Percentiles rank a stretch among this genome's conserved stretches.
phyloP scores from a whole-genome alignment of 148 eudicot species.

The Fallopia convolvulus region DNA sequence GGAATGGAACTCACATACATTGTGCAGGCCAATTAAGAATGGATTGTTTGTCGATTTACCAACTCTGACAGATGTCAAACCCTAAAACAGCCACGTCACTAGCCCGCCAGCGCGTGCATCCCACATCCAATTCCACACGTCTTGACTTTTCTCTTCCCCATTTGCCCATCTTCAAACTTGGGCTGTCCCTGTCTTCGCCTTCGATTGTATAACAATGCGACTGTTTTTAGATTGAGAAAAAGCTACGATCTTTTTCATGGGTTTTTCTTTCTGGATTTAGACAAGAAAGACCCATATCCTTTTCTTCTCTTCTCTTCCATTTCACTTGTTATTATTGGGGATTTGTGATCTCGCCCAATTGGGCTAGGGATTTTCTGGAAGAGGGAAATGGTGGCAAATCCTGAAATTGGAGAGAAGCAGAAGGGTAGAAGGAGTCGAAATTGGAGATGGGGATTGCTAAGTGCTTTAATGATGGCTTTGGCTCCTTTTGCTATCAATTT shows the following conservation, averaged over 20 bases:
- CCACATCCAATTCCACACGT: neutral
- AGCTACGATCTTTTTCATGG: neutral
- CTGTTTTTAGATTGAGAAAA: neutral
- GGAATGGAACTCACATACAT: neutral
- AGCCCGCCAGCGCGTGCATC: conserved; percentile 7
- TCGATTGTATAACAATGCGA: neutral
- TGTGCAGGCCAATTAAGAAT: neutral
- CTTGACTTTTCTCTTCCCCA: neutral
- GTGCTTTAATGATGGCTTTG: conserved; percentile 1
- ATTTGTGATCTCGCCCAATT: neutral
- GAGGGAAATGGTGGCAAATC: neutral
- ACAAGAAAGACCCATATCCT: neutral
- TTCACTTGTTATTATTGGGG: neutral
- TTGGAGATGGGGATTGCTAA: conserved; percentile 5
- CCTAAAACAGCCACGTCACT: neutral
- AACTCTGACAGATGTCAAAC: neutral
- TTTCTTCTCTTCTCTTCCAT: neutral
- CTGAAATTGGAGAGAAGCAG: neutral
- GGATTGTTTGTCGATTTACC: neutral
- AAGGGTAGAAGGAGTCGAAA: neutral
- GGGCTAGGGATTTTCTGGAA: neutral
- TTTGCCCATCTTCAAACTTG: conserved; percentile 7
- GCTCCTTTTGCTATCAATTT: neutral
- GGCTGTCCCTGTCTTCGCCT: conserved; percentile 1
- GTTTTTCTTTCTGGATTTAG: neutral